Base-by-base conservation (phyloP, 2,329 filamentous ascomycete genomes). In the Tolypocladium tropicale region DNA sequence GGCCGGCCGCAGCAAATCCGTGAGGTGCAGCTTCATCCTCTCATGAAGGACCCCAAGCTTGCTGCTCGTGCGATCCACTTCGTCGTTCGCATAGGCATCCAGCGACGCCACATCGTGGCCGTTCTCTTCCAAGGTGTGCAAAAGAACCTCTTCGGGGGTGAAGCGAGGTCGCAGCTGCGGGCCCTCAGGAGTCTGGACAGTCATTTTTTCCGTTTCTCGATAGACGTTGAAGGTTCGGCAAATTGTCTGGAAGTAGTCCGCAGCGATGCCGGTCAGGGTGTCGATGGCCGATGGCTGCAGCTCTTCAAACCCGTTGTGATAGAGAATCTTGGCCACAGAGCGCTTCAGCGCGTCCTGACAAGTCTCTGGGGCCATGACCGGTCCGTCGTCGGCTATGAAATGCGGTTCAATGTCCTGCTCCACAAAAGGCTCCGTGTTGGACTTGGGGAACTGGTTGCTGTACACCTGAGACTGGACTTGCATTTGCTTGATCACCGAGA, bases 401-500 rank as follows among this genome's bases (percentile, higher is more conserved):
- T 94, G 88, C n/a, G 91, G 83, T 53, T 91, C 86, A 54, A 94
- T 85, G 66, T 97, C 94, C 46, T 83, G 80, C 72, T 99, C 94
- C 21, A 86, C 74, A 60, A 99, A 96, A 0, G 90, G 89, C 67
- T 93, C 87, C 1, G 89, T 89, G 60, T 96, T 90, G 67, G 95
- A 96, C 73, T 96, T 96, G 61, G 93, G 91, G 65, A 99, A 99
- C 70, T 99, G 94, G 67, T 99, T 99, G 66, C 92, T 89, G 68
- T 99, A 99, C 68, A 95, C 89, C 81, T 96, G 94, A 53, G 91
- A 90, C 70, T 99, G 94, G 55, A 97, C 84, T 73, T 99, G 94
- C 94, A 99, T 99, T 74, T 99, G 94, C 76, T 97, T 99, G 69
- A 99, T 94, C 59, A 99, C 90, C 52, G 90, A 87, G 68, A 99